Evolutionary conservation across 495 filamentous ascomycete genomes (phyloP).

Genomic region (Xylaria flabelliformis): DNA sequence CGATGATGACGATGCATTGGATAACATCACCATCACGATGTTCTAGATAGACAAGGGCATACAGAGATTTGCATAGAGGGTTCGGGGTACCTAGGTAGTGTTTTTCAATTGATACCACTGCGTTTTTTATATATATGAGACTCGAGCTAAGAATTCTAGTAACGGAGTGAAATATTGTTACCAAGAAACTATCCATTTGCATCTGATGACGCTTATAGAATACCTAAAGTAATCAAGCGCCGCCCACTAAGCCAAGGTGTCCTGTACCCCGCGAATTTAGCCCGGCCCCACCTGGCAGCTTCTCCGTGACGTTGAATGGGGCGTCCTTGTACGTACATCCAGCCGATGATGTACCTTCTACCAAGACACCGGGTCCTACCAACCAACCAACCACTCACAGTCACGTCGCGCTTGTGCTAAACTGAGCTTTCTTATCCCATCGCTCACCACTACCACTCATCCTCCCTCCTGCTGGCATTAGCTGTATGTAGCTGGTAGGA

Average conservation of each 20-base stretch:
- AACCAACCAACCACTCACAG: background rate
- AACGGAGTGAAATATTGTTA: background rate
- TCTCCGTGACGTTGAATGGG: slow-evolving; percentile 14
- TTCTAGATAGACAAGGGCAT: background rate
- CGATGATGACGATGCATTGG: slow-evolving; percentile 1
- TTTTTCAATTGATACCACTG: slow-evolving; percentile 13
- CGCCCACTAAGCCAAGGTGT: background rate
- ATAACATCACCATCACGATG: background rate
- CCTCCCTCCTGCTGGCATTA: background rate
- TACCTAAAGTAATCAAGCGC: background rate
- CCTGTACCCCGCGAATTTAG: slow-evolving; percentile 19
- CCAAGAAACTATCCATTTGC: background rate
- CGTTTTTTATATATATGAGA: too few species aligned
- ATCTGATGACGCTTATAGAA: background rate
- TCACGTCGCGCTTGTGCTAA: slow-evolving; percentile 9
- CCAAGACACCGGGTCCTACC: background rate
- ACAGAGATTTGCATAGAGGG: background rate
- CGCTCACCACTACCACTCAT: background rate
- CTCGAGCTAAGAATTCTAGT: background rate
- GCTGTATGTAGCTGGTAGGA: background rate
- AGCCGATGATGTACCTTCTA: background rate
- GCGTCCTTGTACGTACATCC: background rate
- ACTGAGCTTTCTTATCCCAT: background rate
- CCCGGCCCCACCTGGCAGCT: background rate
- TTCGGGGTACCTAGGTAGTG: background rate